phyloP scores from a whole-genome alignment of 2,329 filamentous ascomycete species.

The Alternaria infectoria region DNA sequence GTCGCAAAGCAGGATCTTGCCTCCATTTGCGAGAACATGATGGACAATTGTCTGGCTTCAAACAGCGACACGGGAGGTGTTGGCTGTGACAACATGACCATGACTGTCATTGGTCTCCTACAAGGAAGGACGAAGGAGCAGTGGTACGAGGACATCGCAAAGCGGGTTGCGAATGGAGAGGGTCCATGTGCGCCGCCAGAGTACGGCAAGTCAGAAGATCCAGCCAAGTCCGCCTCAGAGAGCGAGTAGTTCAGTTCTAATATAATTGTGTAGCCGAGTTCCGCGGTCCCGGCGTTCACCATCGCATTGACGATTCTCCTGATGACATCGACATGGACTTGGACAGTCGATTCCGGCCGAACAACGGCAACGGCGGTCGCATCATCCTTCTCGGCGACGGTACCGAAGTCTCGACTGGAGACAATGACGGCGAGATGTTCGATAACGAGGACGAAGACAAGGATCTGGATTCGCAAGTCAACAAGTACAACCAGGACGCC shows the following conservation, averaged over 20 bases:
- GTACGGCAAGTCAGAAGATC: conserved; percentile 82
- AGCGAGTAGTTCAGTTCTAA: conserved; percentile 47
- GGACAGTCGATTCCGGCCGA: conserved; percentile 71
- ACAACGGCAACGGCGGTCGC: conserved; percentile 69
- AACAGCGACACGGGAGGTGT: conserved; percentile 98
- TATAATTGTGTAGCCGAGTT: conserved; percentile 55
- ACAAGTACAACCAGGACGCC: conserved; percentile 60
- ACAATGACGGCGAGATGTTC: conserved; percentile 92
- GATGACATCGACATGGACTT: conserved; percentile 75
- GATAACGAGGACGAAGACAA: conserved; percentile 87
- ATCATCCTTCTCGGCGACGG: conserved; percentile 96
- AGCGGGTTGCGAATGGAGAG: conserved; percentile 93
- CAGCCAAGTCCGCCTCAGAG: conserved; percentile 43
- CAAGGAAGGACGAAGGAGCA: conserved; percentile 93
- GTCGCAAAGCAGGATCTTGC: conserved; percentile 94
- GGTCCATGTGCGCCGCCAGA: conserved; percentile 98
- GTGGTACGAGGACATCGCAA: conserved; percentile 96
- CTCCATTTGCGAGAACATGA: conserved; percentile 99
- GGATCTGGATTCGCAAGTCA: conserved; percentile 83
- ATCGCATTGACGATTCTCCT: conserved; percentile 57
- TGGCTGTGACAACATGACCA: conserved; percentile 99
- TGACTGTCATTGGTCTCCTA: conserved; percentile 87
- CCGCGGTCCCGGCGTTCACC: conserved; percentile 58
- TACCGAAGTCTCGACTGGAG: conserved; percentile 87
- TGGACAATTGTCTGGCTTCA: conserved; percentile 98